phyloP scores from a whole-genome alignment of 2,329 filamentous ascomycete species.

The Ophiostoma fasciatum region DNA sequence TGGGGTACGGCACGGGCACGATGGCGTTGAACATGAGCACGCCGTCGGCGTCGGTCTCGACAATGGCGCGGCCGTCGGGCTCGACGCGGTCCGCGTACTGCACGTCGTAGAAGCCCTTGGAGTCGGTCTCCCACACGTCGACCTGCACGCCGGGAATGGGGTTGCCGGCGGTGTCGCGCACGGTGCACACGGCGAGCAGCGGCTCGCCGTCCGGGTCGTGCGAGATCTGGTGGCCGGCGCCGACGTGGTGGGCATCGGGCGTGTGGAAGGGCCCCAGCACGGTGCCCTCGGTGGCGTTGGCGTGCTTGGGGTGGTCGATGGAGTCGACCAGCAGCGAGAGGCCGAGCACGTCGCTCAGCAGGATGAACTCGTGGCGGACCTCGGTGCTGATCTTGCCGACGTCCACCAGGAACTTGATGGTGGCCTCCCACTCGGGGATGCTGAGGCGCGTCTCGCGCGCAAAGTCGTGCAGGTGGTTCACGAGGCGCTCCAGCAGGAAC shows the following conservation, averaged over 20 bases:
- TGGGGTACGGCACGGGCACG: constrained; percentile 71
- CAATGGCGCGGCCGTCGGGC: constrained; percentile 58
- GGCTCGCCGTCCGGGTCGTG: constrained; percentile 55
- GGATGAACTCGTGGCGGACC: constrained; percentile 68
- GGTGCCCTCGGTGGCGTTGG: constrained; percentile 56
- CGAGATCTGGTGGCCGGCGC: constrained; percentile 48
- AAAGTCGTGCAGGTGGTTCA: constrained; percentile 69
- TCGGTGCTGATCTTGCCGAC: constrained; percentile 61
- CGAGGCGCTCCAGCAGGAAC: constrained; percentile 58
- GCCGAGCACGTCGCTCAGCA: constrained; percentile 65
- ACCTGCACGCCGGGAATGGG: constrained; percentile 54
- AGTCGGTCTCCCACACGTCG: constrained; percentile 78
- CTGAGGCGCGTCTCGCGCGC: constrained; percentile 63
- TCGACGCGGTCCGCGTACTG: constrained; percentile 50
- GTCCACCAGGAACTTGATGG: constrained; percentile 53
- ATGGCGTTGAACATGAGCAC: constrained; percentile 76
- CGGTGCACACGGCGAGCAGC: constrained; percentile 57
- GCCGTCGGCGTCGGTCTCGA: constrained; percentile 51
- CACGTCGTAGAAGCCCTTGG: constrained; percentile 68
- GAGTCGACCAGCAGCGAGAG: constrained; percentile 67
- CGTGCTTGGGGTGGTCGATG: constrained; percentile 70
- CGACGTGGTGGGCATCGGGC: constrained; percentile 49
- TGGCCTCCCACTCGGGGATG: constrained; percentile 65
- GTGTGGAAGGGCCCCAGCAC: constrained; percentile 76
- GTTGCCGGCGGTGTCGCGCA: constrained; percentile 48